Evolutionary conservation across 2,329 filamentous ascomycete genomes (phyloP), one percentile per base, ranked within the genome.

Genomic region (Fusarium concolor): DNA sequence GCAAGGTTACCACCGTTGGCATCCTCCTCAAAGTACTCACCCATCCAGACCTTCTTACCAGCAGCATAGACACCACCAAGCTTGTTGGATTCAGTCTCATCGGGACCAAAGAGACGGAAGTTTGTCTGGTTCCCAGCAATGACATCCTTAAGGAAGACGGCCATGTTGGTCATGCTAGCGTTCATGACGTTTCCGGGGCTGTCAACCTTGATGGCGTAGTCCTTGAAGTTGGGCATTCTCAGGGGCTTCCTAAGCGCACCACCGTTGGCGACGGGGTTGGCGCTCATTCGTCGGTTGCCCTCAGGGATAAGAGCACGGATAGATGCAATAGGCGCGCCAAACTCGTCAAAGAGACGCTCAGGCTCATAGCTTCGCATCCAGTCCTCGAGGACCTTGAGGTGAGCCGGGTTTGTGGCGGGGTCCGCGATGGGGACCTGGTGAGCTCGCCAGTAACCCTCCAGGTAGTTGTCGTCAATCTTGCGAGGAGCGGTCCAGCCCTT

Each of bases 51-150:
- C 79, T 94, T 94, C 84, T 93, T 91, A 7, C 89, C 89, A 2
- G 86, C 90, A 59, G 90, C 85, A 76, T 94, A 94, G 44, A 94
- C 88, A 24, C 85, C 85, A 2, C 81, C 84, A 4, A 94, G 86
- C 79, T 94, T 94, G 80, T 94, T 94, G 22, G 90, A 93, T 76
- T 94, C 89, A 0, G 91, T 94, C 84, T 94, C 92, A 74, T 94
- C 92, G 0, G 92, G 92, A 0, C 91, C 91, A 70, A 93, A 92
- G 8, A 94, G 83, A 42, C 92, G 89, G 84, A 94, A 94, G 74
- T 86, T 90, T 58, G 81, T 83, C 68, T 80, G 83, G 73, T 94
- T 94, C 35, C 81, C 79, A 26, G 83, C 85, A 26, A 94, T 83
- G 44, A 94, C 82, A 59, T 93, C 90, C 31, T 87, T 85, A 45